Base-by-base conservation (phyloP, 1,284 basidiomycete species). In the Ganoderma boninense region DNA sequence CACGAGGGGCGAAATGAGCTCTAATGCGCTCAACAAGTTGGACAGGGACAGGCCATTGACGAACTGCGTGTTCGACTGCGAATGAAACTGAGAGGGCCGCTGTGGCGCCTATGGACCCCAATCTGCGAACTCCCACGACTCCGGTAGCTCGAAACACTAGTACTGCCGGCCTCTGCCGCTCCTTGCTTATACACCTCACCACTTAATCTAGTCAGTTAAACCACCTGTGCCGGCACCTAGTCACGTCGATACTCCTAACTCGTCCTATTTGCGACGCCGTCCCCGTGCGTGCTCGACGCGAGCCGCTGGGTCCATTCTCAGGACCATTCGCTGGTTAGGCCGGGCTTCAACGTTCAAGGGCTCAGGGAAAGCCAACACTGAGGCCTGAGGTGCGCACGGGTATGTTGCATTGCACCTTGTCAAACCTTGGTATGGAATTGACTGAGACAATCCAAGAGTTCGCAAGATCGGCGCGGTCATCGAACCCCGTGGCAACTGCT, bases 401-500 rank as follows among this genome's bases (percentile, higher is more conserved):
- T 49, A n/a, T 7, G 46, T 29, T n/a, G 46, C n/a, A n/a, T 49
- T 20, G 46, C 57, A 23, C 32, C 57, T 20, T 11, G 35, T 60
- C 35, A 60, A 29, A 18, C 57, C 18, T n/a, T 43, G 4, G 18
- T 13, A 62, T 16, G 40, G 10, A 62, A 40, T 62, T 40, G 40
- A 10, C 59, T 49, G 10, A 7, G 7, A 44, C 32, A 35, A 40
- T 26, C 49, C 23, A 52, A 52, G 49, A 40, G 10, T 4, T 29
- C 42, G 46, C 20, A 65, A 26, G 26, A 23, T n/a, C 52, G 23
- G 13, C 66, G 43, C 66, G 60, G 40, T 54, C 20, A 13, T 60
- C 35, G 16, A 35, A 60, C 20, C 57, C 68, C 66, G 68, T 64
- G 68, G 68, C 61, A 65, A 59, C 16, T 54, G 26, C 26, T 29